Evolutionary conservation across 768 basidiomycete species (phyloP).

Genomic region (Lentinus brumalis): DNA sequence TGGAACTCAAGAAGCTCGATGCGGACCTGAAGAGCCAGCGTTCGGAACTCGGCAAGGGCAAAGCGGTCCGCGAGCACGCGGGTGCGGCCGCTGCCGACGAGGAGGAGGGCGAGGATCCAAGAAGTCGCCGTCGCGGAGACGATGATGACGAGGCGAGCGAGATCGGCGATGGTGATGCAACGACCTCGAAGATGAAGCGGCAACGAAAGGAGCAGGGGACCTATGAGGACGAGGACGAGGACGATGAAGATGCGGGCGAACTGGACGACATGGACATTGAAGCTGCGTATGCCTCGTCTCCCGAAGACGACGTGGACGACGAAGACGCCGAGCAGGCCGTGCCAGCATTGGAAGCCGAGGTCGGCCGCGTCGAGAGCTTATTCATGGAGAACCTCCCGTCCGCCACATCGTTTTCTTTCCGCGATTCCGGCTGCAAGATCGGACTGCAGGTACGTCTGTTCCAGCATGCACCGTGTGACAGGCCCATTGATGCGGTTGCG

Average conservation of each 20-base stretch:
- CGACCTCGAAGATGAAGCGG: slow-evolving; percentile 70
- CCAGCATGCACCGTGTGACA: not conserved
- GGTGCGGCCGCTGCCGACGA: slow-evolving; percentile 50
- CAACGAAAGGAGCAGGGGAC: slow-evolving; percentile 74
- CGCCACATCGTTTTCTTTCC: slow-evolving; percentile 75
- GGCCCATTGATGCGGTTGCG: slow-evolving; percentile 3
- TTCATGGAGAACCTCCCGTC: slow-evolving; percentile 64
- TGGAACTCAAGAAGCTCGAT: slow-evolving; percentile 85
- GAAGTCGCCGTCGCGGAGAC: slow-evolving; percentile 37
- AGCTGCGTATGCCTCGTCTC: slow-evolving; percentile 54
- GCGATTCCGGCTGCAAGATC: slow-evolving; percentile 67
- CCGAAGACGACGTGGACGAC: slow-evolving; percentile 40
- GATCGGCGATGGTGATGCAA: slow-evolving; percentile 80
- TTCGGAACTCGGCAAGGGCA: slow-evolving; percentile 82
- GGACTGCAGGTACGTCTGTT: slow-evolving; percentile 71
- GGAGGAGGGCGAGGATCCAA: slow-evolving; percentile 52
- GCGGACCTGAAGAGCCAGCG: slow-evolving; percentile 79
- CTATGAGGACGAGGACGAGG: slow-evolving; percentile 74
- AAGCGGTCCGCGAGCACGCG: slow-evolving; percentile 44
- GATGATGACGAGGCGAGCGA: slow-evolving; percentile 73
- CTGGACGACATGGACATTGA: slow-evolving; percentile 62
- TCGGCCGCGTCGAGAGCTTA: slow-evolving; percentile 45
- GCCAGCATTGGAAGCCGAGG: slow-evolving; percentile 38
- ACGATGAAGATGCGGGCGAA: slow-evolving; percentile 54
- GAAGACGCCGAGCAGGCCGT: slow-evolving; percentile 34